These are phyloP conservation scores for Entomophthora muscae DNA, from an alignment of 371 early-diverging fungal species.

Conservation along the genomic window DNA sequence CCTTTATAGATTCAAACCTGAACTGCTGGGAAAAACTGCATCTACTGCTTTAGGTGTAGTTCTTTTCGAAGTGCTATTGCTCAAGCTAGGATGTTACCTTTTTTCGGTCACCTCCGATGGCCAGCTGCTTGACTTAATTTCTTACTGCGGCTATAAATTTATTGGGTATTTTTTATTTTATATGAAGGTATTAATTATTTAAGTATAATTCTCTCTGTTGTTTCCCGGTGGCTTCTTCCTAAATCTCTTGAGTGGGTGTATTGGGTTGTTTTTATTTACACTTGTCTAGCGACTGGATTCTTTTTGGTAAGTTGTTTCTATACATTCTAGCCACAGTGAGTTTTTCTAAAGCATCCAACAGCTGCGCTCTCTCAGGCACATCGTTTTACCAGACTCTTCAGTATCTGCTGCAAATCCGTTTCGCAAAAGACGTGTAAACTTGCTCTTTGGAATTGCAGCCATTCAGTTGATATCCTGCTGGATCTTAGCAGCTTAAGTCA, in stretches of 20 bases:
- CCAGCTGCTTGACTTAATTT: conserved; percentile 70
- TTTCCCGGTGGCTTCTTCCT: conserved; percentile 24
- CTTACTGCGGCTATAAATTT: conserved; percentile 95
- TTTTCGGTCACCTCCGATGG: conserved; percentile 71
- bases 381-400: conserved; percentile 70
- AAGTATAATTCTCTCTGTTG: conserved; percentile 37
- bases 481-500: neutral
- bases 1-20: conserved; percentile 64
- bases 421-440: conserved; percentile 68
- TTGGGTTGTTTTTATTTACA: conserved; percentile 52
- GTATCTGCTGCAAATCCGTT: conserved; percentile 43
- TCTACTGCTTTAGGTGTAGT: conserved; percentile 71
- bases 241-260: conserved; percentile 34
- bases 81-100: conserved; percentile 76
- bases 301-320: conserved; percentile 35
- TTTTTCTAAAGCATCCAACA: conserved; percentile 11
- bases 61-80: conserved; percentile 57
- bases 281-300: conserved; percentile 63
- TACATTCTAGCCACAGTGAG: conserved; percentile 1
- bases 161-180: conserved; percentile 33
- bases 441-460: conserved; percentile 67
- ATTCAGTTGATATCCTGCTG: conserved; percentile 47
- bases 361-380: conserved; percentile 75
- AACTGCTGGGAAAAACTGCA: conserved; percentile 72
- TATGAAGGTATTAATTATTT: conserved; percentile 1